phyloP scores from a whole-genome alignment of 371 early-diverging fungal species.

The Nematocida sp. region DNA sequence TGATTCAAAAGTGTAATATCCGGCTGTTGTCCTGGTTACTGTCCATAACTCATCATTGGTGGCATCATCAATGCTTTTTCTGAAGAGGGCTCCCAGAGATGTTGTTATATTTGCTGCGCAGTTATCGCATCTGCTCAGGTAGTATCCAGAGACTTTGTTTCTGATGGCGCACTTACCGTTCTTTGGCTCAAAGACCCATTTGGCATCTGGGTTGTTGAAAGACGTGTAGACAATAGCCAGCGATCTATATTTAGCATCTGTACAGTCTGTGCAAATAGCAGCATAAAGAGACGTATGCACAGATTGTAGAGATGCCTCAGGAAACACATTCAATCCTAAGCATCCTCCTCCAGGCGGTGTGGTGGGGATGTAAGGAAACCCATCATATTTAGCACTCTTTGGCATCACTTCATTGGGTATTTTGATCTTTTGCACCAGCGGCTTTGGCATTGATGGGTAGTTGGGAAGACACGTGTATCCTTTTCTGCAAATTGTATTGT shows the following conservation, averaged over 20 bases:
- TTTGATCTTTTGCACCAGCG: not conserved
- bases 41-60: slow-evolving; percentile 29
- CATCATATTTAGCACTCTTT: not conserved
- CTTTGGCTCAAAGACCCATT: slow-evolving; percentile 8
- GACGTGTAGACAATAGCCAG: slow-evolving; percentile 39
- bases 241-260: not conserved
- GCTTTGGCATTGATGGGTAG: not conserved
- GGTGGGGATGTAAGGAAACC: not conserved
- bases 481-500: not conserved
- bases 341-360: not conserved
- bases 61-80: slow-evolving; percentile 11
- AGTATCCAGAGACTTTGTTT: slow-evolving; percentile 9
- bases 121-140: slow-evolving; percentile 28
- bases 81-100: slow-evolving; percentile 3
- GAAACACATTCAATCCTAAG: slow-evolving; percentile 18
- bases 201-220: slow-evolving; percentile 21
- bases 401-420: not conserved
- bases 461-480: slow-evolving; percentile 24
- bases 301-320: slow-evolving; percentile 13
- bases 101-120: not conserved
- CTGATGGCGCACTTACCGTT: slow-evolving; percentile 29
- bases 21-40: slow-evolving; percentile 11
- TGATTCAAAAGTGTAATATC: slow-evolving; percentile 10
- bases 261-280: slow-evolving; percentile 16
- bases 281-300: slow-evolving; percentile 3